A percentile compares a stretch with the other conserved stretches of the same genome.
Evolutionary conservation across 177 flowering plant species (phyloP).

Genomic region (Tripterygium wilfordii): DNA sequence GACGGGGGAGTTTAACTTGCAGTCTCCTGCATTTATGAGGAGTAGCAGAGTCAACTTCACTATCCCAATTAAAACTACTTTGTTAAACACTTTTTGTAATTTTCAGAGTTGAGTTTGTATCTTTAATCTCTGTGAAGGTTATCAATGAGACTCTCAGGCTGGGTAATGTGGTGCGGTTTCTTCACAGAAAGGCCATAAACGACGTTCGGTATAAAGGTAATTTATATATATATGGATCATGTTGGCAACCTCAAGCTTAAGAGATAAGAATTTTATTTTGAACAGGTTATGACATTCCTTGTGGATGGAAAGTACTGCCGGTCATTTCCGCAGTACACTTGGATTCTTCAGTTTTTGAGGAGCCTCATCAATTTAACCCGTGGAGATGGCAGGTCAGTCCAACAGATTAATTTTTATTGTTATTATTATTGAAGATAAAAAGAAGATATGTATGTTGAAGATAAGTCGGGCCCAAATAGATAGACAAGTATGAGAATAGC

Average conservation of each 20-base stretch:
- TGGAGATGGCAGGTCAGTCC: slow-evolving; percentile 95
- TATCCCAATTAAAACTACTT: no score
- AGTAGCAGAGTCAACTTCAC: no score
- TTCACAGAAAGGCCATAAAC: slow-evolving; percentile 80
- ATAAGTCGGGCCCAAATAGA: no score
- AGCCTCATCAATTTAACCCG: slow-evolving; percentile 85
- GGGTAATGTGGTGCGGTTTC: slow-evolving; percentile 86
- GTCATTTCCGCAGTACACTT: slow-evolving; percentile 87
- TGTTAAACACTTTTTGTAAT: no score
- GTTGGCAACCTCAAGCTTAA: no score
- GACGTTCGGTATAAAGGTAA: slow-evolving; percentile 78
- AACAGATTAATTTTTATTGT: background rate
- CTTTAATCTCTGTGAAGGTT: slow-evolving; percentile 73
- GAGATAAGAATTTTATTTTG: background rate
- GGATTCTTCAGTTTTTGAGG: slow-evolving; percentile 67
- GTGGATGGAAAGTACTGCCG: slow-evolving; percentile 98
- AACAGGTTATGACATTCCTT: slow-evolving; percentile 86
- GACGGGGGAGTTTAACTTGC: background rate
- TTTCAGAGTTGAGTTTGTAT: no score
- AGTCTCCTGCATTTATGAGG: no score
- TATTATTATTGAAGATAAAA: background rate
- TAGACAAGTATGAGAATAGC: no score
- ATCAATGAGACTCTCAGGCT: slow-evolving; percentile 80
- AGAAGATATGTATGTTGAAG: no score
- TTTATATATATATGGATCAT: no score